phyloP scores from a whole-genome alignment of 1,284 basidiomycete genomes.

The Anthracocystis panici-leucophaei region DNA sequence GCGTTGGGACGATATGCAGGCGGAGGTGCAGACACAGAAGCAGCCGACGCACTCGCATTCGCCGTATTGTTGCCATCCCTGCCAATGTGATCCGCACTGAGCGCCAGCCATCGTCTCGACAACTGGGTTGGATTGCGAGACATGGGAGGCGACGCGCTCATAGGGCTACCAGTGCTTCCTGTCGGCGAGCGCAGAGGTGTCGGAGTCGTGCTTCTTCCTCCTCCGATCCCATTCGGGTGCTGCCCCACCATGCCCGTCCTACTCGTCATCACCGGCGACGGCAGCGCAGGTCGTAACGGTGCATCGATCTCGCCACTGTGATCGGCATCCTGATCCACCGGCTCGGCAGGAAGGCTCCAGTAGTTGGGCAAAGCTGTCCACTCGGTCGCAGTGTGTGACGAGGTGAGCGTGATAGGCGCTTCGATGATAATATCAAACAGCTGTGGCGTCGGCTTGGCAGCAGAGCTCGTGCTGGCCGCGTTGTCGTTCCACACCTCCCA shows the following conservation, averaged over 20 bases:
- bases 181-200: constrained; percentile 18
- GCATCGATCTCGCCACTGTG: constrained; percentile 13
- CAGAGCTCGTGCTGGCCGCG: constrained; percentile 6
- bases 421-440: constrained; percentile 90
- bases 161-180: not conserved
- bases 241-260: constrained; percentile 29
- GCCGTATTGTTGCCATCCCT: constrained; percentile 16
- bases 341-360: constrained; percentile 48
- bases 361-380: constrained; percentile 66
- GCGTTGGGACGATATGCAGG: constrained; percentile 47
- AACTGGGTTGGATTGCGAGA: constrained; percentile 41
- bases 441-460: constrained; percentile 22
- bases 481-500: constrained; percentile 17
- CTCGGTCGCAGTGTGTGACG: constrained; percentile 62
- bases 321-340: constrained; percentile 8
- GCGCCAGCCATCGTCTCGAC: constrained; percentile 52
- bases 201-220: constrained; percentile 4
- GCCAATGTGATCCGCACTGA: constrained; percentile 37
- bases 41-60: not conserved
- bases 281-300: constrained; percentile 28
- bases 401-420: constrained; percentile 76
- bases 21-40: constrained; percentile 22
- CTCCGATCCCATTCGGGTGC: not conserved
- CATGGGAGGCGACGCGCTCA: constrained; percentile 21
- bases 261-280: constrained; percentile 31